Evolutionary conservation across 2,329 filamentous ascomycete species (phyloP).

Genomic region (Diaporthe eres): DNA sequence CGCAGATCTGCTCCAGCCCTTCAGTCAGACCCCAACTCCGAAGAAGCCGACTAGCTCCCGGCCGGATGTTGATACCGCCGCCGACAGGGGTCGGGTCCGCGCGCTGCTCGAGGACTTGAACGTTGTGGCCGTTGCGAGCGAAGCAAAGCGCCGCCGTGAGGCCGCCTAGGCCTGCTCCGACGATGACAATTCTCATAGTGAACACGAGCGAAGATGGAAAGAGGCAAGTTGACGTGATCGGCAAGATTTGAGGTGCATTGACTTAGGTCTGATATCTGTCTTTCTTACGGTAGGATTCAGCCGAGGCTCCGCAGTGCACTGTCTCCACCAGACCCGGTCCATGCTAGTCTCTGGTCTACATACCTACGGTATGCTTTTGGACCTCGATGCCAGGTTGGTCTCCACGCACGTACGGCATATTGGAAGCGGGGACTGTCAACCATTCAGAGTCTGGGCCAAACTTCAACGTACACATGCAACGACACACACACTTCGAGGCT

Average conservation of each 20-base stretch:
- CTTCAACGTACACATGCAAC: neutral
- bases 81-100: constrained; percentile 39
- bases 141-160: constrained; percentile 44
- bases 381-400: neutral
- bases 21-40: constrained; percentile 42
- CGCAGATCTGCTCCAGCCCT: constrained; percentile 33
- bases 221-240: neutral
- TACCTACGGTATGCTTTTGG: neutral
- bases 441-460: neutral
- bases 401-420: neutral
- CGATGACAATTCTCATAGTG: constrained; percentile 44
- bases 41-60: constrained; percentile 43
- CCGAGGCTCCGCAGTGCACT: neutral
- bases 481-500: neutral
- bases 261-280: no score
- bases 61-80: constrained; percentile 44
- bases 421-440: neutral
- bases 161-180: constrained; percentile 45
- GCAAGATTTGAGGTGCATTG: neutral
- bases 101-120: constrained; percentile 44
- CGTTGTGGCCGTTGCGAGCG: constrained; percentile 40
- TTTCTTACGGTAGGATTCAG: neutral
- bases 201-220: no score
- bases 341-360: neutral
- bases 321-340: neutral